These are phyloP conservation scores for Urtica urens DNA, from an alignment of 306 rosid species.

Conservation along the genomic window DNA sequence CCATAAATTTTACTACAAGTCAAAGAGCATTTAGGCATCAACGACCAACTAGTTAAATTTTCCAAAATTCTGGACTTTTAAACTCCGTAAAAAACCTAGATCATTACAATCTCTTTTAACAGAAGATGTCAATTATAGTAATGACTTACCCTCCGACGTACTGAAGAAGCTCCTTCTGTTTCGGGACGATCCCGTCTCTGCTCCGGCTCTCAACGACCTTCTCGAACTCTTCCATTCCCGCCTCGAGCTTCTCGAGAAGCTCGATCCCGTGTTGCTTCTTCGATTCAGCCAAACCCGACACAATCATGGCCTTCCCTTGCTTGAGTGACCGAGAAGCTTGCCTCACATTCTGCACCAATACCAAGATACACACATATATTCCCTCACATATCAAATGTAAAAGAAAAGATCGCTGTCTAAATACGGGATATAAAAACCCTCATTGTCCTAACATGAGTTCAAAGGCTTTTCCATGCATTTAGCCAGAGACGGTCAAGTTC, in stretches of 20 bases:
- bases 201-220: conserved; percentile 60
- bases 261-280: conserved; percentile 84
- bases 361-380: not conserved
- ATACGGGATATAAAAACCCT: conserved; percentile 24
- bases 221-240: conserved; percentile 82
- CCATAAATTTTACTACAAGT: no score
- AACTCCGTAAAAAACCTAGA: no score
- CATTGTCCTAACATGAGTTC: conserved; percentile 10
- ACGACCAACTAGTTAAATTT: no score
- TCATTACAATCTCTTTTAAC: no score
- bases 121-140: no score
- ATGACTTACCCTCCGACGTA: conserved; percentile 86
- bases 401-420: no score
- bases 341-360: conserved; percentile 52
- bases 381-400: no score
- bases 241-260: conserved; percentile 67
- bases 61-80: no score
- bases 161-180: conserved; percentile 86
- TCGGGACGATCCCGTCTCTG: conserved; percentile 64
- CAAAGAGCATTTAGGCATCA: no score
- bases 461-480: no score
- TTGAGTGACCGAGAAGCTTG: conserved; percentile 76
- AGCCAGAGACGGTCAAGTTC: no score
- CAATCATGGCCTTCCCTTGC: conserved; percentile 68
- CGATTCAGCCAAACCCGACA: conserved; percentile 76